phyloP scores from a whole-genome alignment of 148 eudicot species.

The Dianthus caryophyllus region DNA sequence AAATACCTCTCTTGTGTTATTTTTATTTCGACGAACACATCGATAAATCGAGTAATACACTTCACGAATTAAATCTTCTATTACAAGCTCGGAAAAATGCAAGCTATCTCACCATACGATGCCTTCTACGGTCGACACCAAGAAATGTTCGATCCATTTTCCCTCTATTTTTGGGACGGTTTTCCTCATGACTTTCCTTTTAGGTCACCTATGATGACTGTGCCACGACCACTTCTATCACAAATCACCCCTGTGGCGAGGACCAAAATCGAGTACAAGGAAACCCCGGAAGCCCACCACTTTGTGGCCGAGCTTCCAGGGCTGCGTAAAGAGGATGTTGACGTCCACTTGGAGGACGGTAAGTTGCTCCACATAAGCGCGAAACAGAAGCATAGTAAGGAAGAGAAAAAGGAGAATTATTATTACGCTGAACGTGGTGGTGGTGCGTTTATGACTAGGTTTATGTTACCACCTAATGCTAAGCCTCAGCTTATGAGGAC shows the following conservation, averaged over 20 bases:
- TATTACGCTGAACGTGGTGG: slow-evolving; percentile 29
- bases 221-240: slow-evolving; percentile 4
- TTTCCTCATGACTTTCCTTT: slow-evolving; percentile 19
- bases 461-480: slow-evolving; percentile 33
- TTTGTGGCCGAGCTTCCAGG: slow-evolving; percentile 37
- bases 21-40: not conserved
- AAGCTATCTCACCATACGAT: slow-evolving; percentile 14
- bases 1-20: not conserved
- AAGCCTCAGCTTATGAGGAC: slow-evolving; percentile 28
- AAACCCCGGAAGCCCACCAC: slow-evolving; percentile 32
- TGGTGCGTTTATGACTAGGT: slow-evolving; percentile 32
- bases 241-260: not conserved
- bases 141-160: slow-evolving; percentile 30
- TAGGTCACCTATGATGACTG: slow-evolving; percentile 9
- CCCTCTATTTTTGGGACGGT: slow-evolving; percentile 33
- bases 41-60: too few species aligned
- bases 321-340: slow-evolving; percentile 35
- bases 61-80: not conserved
- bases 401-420: slow-evolving; percentile 32
- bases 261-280: slow-evolving; percentile 35
- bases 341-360: slow-evolving; percentile 30
- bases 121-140: slow-evolving; percentile 22
- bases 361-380: slow-evolving; percentile 32
- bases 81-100: slow-evolving; percentile 11
- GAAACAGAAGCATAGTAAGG: slow-evolving; percentile 26